phyloP scores from a whole-genome alignment of 805 yeast genomes.

The Suhomyces kilbournensis region DNA sequence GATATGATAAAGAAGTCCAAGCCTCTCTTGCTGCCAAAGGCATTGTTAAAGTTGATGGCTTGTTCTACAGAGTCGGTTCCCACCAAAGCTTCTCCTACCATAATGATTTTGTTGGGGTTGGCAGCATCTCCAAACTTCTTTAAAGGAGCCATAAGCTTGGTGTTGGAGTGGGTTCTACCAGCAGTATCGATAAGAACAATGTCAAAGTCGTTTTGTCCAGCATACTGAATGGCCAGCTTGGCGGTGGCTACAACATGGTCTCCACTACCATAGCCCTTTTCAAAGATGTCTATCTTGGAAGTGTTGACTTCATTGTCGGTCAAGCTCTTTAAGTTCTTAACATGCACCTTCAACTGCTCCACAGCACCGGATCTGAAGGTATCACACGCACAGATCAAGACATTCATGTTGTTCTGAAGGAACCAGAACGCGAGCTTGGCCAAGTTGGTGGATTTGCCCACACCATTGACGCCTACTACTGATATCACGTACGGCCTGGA shows the following conservation, averaged over 20 bases:
- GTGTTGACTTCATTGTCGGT: slow-evolving; percentile 45
- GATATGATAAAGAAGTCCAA: slow-evolving; percentile 90
- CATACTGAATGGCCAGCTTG: slow-evolving; percentile 81
- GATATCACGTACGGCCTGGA: slow-evolving; percentile 86
- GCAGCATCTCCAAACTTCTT: slow-evolving; percentile 95
- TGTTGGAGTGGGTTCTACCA: slow-evolving; percentile 94
- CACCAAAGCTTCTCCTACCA: slow-evolving; percentile 98
- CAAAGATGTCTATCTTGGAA: slow-evolving; percentile 69
- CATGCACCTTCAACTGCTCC: slow-evolving; percentile 95
- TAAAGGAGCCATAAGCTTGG: slow-evolving; percentile 90
- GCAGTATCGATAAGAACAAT: slow-evolving; percentile 95
- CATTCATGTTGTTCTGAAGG: slow-evolving; percentile 80
- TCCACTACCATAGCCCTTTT: slow-evolving; percentile 97
- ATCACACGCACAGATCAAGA: slow-evolving; percentile 93
- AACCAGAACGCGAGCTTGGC: slow-evolving; percentile 96
- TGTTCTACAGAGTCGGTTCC: slow-evolving; percentile 97
- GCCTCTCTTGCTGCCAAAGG: slow-evolving; percentile 79
- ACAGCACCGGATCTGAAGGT: slow-evolving; percentile 98
- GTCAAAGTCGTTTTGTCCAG: slow-evolving; percentile 66
- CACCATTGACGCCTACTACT: slow-evolving; percentile 97
- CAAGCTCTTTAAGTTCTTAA: slow-evolving; percentile 70
- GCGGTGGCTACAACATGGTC: slow-evolving; percentile 91
- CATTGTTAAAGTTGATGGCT: slow-evolving; percentile 87
- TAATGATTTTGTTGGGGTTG: slow-evolving; percentile 90
- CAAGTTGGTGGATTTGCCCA: slow-evolving; percentile 92